Evolutionary conservation across 805 yeast species (phyloP), one percentile per base, ranked within the genome.

Genomic region (Ogataea dorogensis): DNA sequence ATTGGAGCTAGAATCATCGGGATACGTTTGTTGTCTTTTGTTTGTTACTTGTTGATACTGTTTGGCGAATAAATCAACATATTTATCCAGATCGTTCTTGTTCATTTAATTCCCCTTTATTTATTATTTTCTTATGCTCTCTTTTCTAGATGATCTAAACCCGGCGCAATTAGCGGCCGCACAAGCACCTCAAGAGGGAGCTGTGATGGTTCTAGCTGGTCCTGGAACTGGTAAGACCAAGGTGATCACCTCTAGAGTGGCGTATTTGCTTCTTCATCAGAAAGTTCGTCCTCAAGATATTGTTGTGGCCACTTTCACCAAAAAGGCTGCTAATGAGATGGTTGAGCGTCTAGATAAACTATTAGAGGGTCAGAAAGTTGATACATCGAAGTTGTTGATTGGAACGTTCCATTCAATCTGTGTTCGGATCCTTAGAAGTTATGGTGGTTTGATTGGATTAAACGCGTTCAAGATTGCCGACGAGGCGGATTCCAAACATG

Each of bases 391-490:
- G 30, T 58, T 91, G 14, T 60, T 80, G 39, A 75, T 89, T 21
- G 98, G 97, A 1, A 93, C 98, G 0, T 91, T 91, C 58, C 98
- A 91, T 58, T 77, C 94, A 31, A 71, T 91, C 11, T 86, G 96
- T 53, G 70, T 71, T 40, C 60, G 78, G 28, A 66, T 83, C 20
- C 57, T 88, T 18, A 65, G 70, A 40, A 64, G 63, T 15, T 73
- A 74, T 57, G 91, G 93, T 3, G 38, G 55, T 11, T 49, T 53
- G 14, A 60, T 79, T 4, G 81, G 78, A 1, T 50, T 71, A 16
- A 52, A 45, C 40, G 54, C 55, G 0, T 75, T 68, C 57, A 68
- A 69, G 33, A 74, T 86, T 18, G 81, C 86, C 3, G 85, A 79
- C 47, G 83, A 79, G 29, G 68, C 73, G 24, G 95, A 86, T 51